Base-by-base conservation (phyloP, 345 rosid genomes). In the Combretum micranthum region DNA sequence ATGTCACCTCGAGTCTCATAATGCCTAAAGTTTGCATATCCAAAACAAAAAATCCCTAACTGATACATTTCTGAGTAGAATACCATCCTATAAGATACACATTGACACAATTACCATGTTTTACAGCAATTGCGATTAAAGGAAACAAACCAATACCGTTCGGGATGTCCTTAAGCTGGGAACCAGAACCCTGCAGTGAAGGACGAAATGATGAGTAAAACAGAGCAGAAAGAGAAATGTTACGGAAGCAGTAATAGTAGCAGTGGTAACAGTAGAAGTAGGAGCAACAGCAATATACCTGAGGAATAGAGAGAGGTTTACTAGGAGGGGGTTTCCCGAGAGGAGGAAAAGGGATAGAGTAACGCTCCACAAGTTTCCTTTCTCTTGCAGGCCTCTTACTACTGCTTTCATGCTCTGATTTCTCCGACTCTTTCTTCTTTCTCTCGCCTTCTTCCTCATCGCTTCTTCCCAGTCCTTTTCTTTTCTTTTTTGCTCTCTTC, bases 311-410 rank as follows among this genome's bases (percentile, higher is more conserved):
- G 48, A 93, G 51, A 2, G 84, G 64, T 60, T 87, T 93, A 62
- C 68, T 60, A 4, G 79, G 64, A 4, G 83, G 71, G 21, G 90
- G 58, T 55, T 88, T 77, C 19, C 70, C 65, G 58, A 78, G 71
- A 55, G 85, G 72, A 4, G 97, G 75, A 57, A 83, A 74, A 4
- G 97, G 75, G 15, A 67, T 69, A 9, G 99, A 85, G 77, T 82
- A 93, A 60, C 97, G 85, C 63, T 93, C 97, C 18, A 93, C 99
- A 16, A 76, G 55, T 73, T 82, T 93, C 75, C 95, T 77, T 81
- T 93, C 97, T 64, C 99, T 83, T 8, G 86, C 70, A 12, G 99
- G 97, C 63, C 97, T 73, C 8, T 87, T 88, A 55, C 83, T 87
- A 44, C 70, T n/a, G n/a, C n/a, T 86, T 18, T 21, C 23, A 17